A percentile compares a stretch with the other conserved stretches of the same genome.
Conservation (phyloP, 805 yeast species). For the Kodamaea kaohsiungensis region DNA sequence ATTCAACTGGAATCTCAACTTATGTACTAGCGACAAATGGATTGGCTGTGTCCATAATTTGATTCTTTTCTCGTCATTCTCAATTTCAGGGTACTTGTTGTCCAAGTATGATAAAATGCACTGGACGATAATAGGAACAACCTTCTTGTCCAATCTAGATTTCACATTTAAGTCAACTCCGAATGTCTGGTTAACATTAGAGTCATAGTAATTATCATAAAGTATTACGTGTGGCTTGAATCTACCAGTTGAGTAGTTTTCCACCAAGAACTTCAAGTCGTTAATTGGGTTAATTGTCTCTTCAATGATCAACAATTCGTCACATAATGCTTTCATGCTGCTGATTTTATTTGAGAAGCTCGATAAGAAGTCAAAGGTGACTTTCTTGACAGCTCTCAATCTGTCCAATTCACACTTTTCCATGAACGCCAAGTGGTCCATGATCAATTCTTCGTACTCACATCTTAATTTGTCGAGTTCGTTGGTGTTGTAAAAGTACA, state of each 20-base stretch:
- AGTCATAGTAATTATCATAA: constrained; percentile 78
- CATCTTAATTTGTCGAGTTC: constrained; percentile 68
- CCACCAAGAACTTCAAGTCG: constrained; percentile 67
- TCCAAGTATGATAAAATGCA: constrained; percentile 69
- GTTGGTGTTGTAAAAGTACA: constrained; percentile 48
- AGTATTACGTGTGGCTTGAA: constrained; percentile 71
- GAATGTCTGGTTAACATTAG: constrained; percentile 67
- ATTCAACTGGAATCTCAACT: constrained; percentile 56
- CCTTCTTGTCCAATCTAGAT: constrained; percentile 68
- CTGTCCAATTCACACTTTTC: constrained; percentile 83
- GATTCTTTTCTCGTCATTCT: constrained; percentile 66
- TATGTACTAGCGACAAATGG: constrained; percentile 60
- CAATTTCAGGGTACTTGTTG: constrained; percentile 64
- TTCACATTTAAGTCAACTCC: constrained; percentile 77
- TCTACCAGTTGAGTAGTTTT: constrained; percentile 69
- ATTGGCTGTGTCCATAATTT: constrained; percentile 70
- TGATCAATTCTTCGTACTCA: constrained; percentile 68
- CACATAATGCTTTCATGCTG: constrained; percentile 57
- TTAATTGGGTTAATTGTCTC: constrained; percentile 69
- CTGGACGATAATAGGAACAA: constrained; percentile 69
- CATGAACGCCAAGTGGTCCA: constrained; percentile 75
- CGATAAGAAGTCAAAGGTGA: constrained; percentile 69
- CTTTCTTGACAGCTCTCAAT: constrained; percentile 72
- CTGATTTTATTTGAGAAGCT: constrained; percentile 62
- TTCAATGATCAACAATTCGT: constrained; percentile 62